phyloP scores from a whole-genome alignment of 2,329 filamentous ascomycete species.

The Hypoxylon sp. region DNA sequence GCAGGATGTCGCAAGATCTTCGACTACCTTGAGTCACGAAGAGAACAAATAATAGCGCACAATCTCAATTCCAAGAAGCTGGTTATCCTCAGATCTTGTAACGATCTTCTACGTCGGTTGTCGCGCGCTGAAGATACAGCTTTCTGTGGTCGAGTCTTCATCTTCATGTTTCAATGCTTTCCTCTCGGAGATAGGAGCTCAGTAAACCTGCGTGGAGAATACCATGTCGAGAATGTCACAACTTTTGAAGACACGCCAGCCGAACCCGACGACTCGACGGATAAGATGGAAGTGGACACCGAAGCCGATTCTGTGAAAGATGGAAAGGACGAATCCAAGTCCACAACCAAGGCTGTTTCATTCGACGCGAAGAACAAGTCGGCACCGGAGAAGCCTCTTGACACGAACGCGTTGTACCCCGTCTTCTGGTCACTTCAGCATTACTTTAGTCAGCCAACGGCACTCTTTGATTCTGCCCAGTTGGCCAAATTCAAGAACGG shows the following conservation, averaged over 20 bases:
- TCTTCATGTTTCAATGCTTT: slow-evolving; percentile 98
- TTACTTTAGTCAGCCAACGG: slow-evolving; percentile 90
- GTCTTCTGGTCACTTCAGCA: slow-evolving; percentile 95
- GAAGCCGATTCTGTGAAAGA: slow-evolving; percentile 58
- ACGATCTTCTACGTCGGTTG: slow-evolving; percentile 91
- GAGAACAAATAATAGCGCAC: slow-evolving; percentile 86
- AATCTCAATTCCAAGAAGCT: slow-evolving; percentile 88
- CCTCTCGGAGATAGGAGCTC: slow-evolving; percentile 97
- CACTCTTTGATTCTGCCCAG: slow-evolving; percentile 78
- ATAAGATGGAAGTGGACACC: slow-evolving; percentile 78
- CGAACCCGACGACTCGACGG: slow-evolving; percentile 55
- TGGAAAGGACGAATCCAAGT: slow-evolving; percentile 52
- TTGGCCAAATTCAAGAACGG: slow-evolving; percentile 87
- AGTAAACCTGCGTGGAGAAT: slow-evolving; percentile 95
- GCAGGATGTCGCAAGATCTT: slow-evolving; percentile 92
- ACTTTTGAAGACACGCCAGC: slow-evolving; percentile 76
- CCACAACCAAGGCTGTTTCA: slow-evolving; percentile 60
- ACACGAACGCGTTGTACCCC: slow-evolving; percentile 84
- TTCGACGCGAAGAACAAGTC: slow-evolving; percentile 61
- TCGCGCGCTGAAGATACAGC: slow-evolving; percentile 98
- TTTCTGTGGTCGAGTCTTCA: slow-evolving; percentile 97
- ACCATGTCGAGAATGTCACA: slow-evolving; percentile 95
- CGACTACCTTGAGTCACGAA: slow-evolving; percentile 92
- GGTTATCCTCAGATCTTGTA: slow-evolving; percentile 92
- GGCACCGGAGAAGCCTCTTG: slow-evolving; percentile 66